These are phyloP conservation scores for Neurospora discreta DNA, from an alignment of 495 filamentous ascomycete species.

Conservation along the genomic window DNA sequence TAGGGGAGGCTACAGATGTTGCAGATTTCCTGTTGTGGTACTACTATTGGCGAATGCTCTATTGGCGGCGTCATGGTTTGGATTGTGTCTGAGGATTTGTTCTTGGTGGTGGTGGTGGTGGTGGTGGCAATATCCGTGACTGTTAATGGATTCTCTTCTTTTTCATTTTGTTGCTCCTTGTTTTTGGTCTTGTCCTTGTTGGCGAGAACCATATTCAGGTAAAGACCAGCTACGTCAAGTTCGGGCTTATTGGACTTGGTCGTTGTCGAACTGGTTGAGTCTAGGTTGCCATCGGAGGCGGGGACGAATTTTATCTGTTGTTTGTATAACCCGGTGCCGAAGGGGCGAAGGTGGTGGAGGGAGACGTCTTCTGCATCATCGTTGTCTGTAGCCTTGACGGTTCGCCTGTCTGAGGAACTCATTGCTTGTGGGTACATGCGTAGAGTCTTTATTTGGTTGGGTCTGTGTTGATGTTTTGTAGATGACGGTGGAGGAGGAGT, in stretches of 20 bases:
- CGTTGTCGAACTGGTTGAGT: slow-evolving; percentile 21
- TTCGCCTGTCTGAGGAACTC: not conserved
- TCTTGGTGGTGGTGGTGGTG: not conserved
- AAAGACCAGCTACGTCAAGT: slow-evolving; percentile 47
- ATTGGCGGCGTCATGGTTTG: not conserved
- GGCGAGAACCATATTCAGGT: slow-evolving; percentile 60
- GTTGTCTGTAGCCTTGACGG: not conserved
- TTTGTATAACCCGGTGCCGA: slow-evolving; percentile 65
- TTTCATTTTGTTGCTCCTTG: not conserved
- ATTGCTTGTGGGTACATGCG: not conserved
- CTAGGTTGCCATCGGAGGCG: slow-evolving; percentile 40
- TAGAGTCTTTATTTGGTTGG: not conserved
- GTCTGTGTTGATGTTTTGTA: not conserved
- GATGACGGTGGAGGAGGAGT: not conserved
- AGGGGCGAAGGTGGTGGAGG: slow-evolving; percentile 61
- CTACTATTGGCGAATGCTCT: not conserved
- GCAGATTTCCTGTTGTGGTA: slow-evolving; percentile 11
- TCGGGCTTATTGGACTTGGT: slow-evolving; percentile 13
- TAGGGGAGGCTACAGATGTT: slow-evolving; percentile 28
- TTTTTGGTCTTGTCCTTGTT: slow-evolving; percentile 9
- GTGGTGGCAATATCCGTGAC: not conserved
- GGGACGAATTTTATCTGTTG: slow-evolving; percentile 75
- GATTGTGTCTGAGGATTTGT: slow-evolving; percentile 1
- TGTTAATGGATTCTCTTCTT: not conserved
- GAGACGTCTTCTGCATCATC: slow-evolving; percentile 49